A percentile compares a stretch with the other conserved stretches of the same genome.
Evolutionary conservation across 768 basidiomycete species (phyloP).

Genomic region (Lactarius akahatsu): DNA sequence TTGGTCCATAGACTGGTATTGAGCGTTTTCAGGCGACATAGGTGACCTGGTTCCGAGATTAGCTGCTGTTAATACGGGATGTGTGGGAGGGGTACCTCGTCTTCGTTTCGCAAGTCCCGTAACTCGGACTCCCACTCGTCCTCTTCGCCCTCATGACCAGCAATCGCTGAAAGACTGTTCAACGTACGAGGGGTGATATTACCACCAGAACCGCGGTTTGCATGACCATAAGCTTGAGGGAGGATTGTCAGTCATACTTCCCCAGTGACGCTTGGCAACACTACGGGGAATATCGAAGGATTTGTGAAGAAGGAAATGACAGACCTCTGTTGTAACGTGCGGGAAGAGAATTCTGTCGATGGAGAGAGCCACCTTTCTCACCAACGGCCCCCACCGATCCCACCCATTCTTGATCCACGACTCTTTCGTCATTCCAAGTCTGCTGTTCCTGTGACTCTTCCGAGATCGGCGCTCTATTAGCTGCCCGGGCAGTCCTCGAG

Average conservation of each 20-base stretch:
- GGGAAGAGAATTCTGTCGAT: slow-evolving; percentile 29
- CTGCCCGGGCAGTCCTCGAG: slow-evolving; percentile 25
- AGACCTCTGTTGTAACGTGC: slow-evolving; percentile 29
- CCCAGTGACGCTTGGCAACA: neutral
- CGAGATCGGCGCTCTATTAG: slow-evolving; percentile 26
- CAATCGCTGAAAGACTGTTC: slow-evolving; percentile 82
- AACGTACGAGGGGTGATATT: slow-evolving; percentile 68
- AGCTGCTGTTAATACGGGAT: slow-evolving; percentile 7
- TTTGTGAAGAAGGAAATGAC: neutral
- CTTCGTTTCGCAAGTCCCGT: slow-evolving; percentile 56
- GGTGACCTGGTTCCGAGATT: slow-evolving; percentile 1
- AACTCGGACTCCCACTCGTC: slow-evolving; percentile 81
- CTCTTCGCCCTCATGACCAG: slow-evolving; percentile 84
- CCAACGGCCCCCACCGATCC: slow-evolving; percentile 24
- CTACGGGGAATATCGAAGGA: neutral
- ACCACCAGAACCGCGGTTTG: slow-evolving; percentile 50
- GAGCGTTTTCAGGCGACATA: slow-evolving; percentile 29
- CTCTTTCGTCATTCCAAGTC: slow-evolving; percentile 26
- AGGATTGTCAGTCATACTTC: slow-evolving; percentile 6
- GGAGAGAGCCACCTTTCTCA: slow-evolving; percentile 30
- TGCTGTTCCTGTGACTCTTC: slow-evolving; percentile 29
- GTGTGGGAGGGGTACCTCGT: slow-evolving; percentile 51
- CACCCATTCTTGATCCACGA: slow-evolving; percentile 25
- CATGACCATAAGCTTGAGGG: slow-evolving; percentile 27
- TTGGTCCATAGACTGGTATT: slow-evolving; percentile 52